Conservation (phyloP, 306 rosid genomes). For the Dryas alaskensis region DNA sequence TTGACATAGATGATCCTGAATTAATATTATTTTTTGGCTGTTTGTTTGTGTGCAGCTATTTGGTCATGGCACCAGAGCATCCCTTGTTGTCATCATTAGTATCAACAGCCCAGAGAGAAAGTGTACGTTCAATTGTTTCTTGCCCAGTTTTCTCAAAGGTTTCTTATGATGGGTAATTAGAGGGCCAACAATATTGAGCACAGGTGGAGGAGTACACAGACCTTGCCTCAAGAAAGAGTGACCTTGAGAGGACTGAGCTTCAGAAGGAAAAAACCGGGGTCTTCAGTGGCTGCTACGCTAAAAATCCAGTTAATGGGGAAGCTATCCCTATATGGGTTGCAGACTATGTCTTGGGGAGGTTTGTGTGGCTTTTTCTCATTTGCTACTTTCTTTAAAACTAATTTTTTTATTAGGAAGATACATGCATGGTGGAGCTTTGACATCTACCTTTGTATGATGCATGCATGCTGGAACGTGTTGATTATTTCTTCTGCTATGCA, state of each 20-base stretch:
- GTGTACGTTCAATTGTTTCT: constrained; percentile 47
- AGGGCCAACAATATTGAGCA: constrained; percentile 36
- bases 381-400: constrained; percentile 7
- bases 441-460: background rate
- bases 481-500: constrained; percentile 23
- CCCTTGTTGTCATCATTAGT: constrained; percentile 56
- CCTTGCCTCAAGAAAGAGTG: constrained; percentile 83
- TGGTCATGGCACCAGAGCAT: constrained; percentile 95
- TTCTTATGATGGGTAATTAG: constrained; percentile 34
- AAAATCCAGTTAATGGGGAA: constrained; percentile 83
- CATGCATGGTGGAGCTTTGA: constrained; percentile 19
- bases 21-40: constrained; percentile 18
- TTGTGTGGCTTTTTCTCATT: constrained; percentile 28
- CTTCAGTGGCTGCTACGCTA: constrained; percentile 86
- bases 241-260: constrained; percentile 97
- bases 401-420: constrained; percentile 9
- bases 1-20: background rate
- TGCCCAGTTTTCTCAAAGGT: constrained; percentile 34
- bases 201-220: constrained; percentile 88
- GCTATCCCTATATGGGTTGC: constrained; percentile 95
- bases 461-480: constrained; percentile 18
- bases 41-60: constrained; percentile 57
- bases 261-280: constrained; percentile 95
- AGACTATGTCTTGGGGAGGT: constrained; percentile 98
- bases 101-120: constrained; percentile 54